Evolutionary conservation across 2,329 filamentous ascomycete genomes (phyloP).

Genomic region (Diaporthe citri): DNA sequence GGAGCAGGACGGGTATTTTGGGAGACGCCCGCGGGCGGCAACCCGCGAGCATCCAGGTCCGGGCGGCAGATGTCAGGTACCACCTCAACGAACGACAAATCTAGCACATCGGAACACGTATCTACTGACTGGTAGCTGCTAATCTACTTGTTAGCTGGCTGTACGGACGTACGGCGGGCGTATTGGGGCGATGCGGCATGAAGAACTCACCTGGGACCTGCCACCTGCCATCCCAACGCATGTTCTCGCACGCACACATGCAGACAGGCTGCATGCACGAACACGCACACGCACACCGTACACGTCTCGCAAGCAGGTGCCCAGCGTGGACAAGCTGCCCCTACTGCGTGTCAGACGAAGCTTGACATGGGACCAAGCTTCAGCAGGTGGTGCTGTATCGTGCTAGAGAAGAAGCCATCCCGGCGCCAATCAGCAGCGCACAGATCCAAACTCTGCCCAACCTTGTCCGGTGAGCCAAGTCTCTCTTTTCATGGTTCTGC

Average conservation of each 20-base stretch:
- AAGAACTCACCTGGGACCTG: neutral
- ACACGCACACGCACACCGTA: neutral
- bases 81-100: neutral
- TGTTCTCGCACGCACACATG: constrained; percentile 3
- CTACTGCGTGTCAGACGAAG: constrained; percentile 24
- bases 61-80: constrained; percentile 8
- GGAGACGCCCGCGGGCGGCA: constrained; percentile 4
- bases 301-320: constrained; percentile 17
- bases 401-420: neutral
- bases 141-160: neutral
- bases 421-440: constrained; percentile 12
- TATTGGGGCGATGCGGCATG: neutral
- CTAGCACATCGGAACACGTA: neutral
- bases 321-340: constrained; percentile 17
- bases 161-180: neutral
- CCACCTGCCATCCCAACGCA: constrained; percentile 21
- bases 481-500: neutral
- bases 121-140: neutral
- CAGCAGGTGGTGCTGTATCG: neutral
- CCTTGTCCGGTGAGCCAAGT: constrained; percentile 25
- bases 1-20: constrained; percentile 24
- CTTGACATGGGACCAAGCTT: constrained; percentile 24
- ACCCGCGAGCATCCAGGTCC: constrained; percentile 15
- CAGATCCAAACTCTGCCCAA: constrained; percentile 24
- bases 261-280: constrained; percentile 4